A percentile compares a stretch with the other conserved stretches of the same genome.
Evolutionary conservation across 805 yeast species (phyloP).

Genomic region (Lipomyces orientalis): DNA sequence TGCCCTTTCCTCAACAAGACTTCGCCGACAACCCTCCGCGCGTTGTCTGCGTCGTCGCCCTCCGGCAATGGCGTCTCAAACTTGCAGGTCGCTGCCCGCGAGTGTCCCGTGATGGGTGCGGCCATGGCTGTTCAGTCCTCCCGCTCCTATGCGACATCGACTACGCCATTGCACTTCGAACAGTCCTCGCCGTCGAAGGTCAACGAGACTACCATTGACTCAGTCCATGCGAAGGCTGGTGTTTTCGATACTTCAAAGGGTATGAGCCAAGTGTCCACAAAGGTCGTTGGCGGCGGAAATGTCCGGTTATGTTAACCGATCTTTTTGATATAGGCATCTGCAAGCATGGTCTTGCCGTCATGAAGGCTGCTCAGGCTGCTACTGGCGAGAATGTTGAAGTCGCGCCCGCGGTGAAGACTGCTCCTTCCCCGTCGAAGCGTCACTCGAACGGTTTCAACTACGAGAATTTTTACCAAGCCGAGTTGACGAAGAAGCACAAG

Average conservation of each 20-base stretch:
- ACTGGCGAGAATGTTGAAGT: conserved; percentile 18
- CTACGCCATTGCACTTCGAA: conserved; percentile 32
- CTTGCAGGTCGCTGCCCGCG: conserved; percentile 60
- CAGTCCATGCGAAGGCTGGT: conserved; percentile 40
- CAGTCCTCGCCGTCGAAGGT: conserved; percentile 34
- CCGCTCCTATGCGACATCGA: conserved; percentile 32
- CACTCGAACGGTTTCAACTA: conserved; percentile 62
- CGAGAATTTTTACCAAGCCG: conserved; percentile 67
- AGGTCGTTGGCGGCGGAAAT: background rate
- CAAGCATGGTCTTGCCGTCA: conserved; percentile 37
- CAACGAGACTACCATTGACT: conserved; percentile 38
- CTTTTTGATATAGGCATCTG: conserved; percentile 29
- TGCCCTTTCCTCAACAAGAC: conserved; percentile 81
- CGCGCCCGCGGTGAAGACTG: conserved; percentile 11
- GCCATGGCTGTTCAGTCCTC: conserved; percentile 55
- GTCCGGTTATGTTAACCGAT: background rate
- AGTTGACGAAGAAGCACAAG: conserved; percentile 71
- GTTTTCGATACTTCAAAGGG: conserved; percentile 42
- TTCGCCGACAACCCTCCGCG: conserved; percentile 64
- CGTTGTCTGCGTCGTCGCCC: conserved; percentile 51
- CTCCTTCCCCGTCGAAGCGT: conserved; percentile 19
- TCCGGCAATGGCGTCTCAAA: conserved; percentile 18
- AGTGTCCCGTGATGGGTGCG: conserved; percentile 90
- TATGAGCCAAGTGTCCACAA: conserved; percentile 1
- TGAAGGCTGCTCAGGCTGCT: conserved; percentile 37